Base-by-base conservation (phyloP, 108 stramenopile species). In the Cylindrotheca fusiformis region DNA sequence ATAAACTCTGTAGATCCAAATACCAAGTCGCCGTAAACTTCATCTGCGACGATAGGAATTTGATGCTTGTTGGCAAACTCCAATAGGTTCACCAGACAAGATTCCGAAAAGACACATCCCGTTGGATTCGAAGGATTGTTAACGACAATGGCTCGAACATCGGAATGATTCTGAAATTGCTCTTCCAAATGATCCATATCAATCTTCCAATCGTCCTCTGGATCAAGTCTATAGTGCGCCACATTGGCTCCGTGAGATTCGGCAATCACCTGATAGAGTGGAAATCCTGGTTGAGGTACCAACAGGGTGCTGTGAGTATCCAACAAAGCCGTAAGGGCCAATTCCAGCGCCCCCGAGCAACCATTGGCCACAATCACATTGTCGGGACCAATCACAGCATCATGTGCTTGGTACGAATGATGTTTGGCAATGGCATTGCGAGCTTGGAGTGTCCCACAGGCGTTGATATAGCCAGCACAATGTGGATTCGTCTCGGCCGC, bases 101-200 rank as follows among this genome's bases (percentile, higher is more conserved):
- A 60, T 69, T 85, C 61, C 18, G 86, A 84, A 69, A 86, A 96
- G 25, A 93, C 91, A 29, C 84, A 78, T n/a, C 97, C 97, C 36
- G 94, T 95, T 0, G 94, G 90, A 72, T 94, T 95, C 52, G 85
- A 87, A 1, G 97, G 97, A 65, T 97, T 97, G 71, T 93, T 97
- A 50, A 97, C 57, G 19, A 97, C 59, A 26, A 97, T 92, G 0
- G 89, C 94, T 53, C 85, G 57, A 1, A 87, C 76, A 27, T 65
- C 41, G 2, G n/a, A 5, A 53, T 53, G 36, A 4, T 32, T 24
- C 0, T 23, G 4, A 49, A 72, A 59, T 48, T 77, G 52, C 17
- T 65, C 50, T 65, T 96, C 88, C 27, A 97, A 60, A 20, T 87
- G 81, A 33, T 83, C 78, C 69, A 95, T 64, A 62, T 97, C 96